Evolutionary conservation across 306 rosid species (phyloP).

Genomic region (Sechiopsis laciniata): DNA sequence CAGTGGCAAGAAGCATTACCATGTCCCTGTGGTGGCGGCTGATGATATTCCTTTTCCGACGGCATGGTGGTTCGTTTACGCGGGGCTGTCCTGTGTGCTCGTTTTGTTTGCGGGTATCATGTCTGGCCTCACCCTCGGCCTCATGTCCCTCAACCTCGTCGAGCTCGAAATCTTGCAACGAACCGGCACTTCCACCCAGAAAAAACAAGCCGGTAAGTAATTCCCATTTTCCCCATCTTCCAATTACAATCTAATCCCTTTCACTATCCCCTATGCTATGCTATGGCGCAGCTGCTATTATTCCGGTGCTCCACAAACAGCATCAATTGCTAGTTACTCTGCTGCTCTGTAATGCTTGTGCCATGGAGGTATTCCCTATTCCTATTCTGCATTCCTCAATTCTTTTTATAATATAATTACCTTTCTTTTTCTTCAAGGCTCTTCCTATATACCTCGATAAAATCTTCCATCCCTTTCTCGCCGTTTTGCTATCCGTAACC

Average conservation of each 20-base stretch:
- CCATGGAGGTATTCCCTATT: slow-evolving; percentile 69
- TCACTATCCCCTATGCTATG: too few species aligned
- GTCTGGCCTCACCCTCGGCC: slow-evolving; percentile 86
- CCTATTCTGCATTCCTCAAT: neutral
- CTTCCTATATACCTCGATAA: slow-evolving; percentile 81
- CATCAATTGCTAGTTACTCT: slow-evolving; percentile 80
- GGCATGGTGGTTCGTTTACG: slow-evolving; percentile 59
- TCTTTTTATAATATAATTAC: neutral
- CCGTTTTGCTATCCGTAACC: slow-evolving; percentile 76
- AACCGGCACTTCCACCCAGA: slow-evolving; percentile 55
- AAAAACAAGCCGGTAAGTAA: slow-evolving; percentile 51
- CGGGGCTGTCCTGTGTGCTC: slow-evolving; percentile 50
- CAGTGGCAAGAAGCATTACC: too few species aligned
- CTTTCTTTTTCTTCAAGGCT: slow-evolving; percentile 45
- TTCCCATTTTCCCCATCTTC: too few species aligned
- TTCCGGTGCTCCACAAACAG: slow-evolving; percentile 76
- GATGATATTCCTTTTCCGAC: slow-evolving; percentile 61
- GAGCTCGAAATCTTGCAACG: slow-evolving; percentile 82
- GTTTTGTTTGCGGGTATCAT: slow-evolving; percentile 84
- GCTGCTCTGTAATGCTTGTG: slow-evolving; percentile 82
- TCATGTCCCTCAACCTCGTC: slow-evolving; percentile 69
- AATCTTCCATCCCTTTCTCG: slow-evolving; percentile 68
- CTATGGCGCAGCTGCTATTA: too few species aligned
- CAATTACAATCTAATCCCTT: too few species aligned
- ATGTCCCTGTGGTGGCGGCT: slow-evolving; percentile 37